phyloP scores from a whole-genome alignment of 2,329 filamentous ascomycete species.

The Setomelanomma holmii region DNA sequence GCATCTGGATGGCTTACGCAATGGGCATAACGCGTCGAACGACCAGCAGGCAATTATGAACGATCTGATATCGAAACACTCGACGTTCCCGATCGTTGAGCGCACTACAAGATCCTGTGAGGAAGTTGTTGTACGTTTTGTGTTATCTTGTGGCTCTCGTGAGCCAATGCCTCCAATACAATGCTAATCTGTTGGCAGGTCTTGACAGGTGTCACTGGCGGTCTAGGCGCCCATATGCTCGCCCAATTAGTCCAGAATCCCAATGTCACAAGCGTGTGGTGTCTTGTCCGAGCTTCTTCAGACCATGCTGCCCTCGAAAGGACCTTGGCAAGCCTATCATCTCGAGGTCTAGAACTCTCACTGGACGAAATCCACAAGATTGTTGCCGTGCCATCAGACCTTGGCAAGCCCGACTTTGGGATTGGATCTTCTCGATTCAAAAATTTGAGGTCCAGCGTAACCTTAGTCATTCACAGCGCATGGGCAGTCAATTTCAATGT shows the following conservation, averaged over 20 bases:
- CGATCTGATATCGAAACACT: conserved; percentile 56
- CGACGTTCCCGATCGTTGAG: conserved; percentile 37
- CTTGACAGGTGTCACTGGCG: conserved; percentile 71
- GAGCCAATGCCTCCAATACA: neutral
- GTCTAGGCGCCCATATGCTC: conserved; percentile 67
- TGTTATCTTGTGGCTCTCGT: too few species aligned
- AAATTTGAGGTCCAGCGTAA: conserved; percentile 36
- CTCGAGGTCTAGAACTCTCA: conserved; percentile 47
- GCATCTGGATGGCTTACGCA: conserved; percentile 54
- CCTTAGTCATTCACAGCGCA: conserved; percentile 59
- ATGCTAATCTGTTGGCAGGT: conserved; percentile 39
- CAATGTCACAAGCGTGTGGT: conserved; percentile 55
- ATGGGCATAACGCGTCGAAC: conserved; percentile 42
- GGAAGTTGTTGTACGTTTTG: conserved; percentile 20
- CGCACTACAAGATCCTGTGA: neutral
- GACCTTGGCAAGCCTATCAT: conserved; percentile 42
- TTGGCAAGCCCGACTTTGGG: conserved; percentile 53
- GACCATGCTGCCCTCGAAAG: conserved; percentile 44
- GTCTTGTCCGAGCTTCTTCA: conserved; percentile 58
- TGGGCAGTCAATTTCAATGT: conserved; percentile 67
- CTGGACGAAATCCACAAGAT: conserved; percentile 38
- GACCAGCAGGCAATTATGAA: conserved; percentile 55
- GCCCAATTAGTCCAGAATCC: conserved; percentile 38
- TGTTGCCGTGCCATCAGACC: conserved; percentile 49
- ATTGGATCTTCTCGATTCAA: conserved; percentile 33